Percentiles rank a stretch among this genome's conserved stretches.
These are phyloP conservation scores for Keqinozyma sinolaborantium DNA, from an alignment of 1,139 yeast genomes.

Conservation along the genomic window DNA sequence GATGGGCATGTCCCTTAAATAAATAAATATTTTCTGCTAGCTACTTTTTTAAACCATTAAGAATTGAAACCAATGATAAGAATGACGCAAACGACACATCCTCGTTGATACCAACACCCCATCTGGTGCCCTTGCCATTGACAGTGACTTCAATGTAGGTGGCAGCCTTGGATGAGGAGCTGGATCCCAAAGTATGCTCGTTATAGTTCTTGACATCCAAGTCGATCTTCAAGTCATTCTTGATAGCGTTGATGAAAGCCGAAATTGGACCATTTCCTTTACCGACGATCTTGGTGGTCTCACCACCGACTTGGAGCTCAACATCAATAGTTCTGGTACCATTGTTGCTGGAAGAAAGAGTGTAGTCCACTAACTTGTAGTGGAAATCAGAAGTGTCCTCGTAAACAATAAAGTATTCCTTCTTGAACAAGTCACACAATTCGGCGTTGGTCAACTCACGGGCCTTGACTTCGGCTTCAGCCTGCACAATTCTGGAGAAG, in stretches of 20 bases:
- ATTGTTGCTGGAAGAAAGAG: conserved; percentile 26
- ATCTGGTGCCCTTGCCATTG: conserved; percentile 24
- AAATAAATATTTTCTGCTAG: conserved; percentile 2
- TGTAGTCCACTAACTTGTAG: conserved; percentile 51
- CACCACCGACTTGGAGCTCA: conserved; percentile 13
- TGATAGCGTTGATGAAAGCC: conserved; percentile 41
- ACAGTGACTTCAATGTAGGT: conserved; percentile 40
- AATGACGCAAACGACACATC: conserved; percentile 53
- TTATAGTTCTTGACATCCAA: conserved; percentile 39
- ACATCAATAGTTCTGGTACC: conserved; percentile 11
- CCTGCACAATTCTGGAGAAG: conserved; percentile 39
- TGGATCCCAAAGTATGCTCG: conserved; percentile 44
- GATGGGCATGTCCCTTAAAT: background rate
- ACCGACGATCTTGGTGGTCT: conserved; percentile 25
- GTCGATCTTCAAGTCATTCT: conserved; percentile 8
- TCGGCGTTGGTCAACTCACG: conserved; percentile 44
- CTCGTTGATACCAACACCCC: conserved; percentile 48
- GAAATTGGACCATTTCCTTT: conserved; percentile 49
- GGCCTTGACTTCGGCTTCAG: conserved; percentile 38
- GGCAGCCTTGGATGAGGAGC: conserved; percentile 44
- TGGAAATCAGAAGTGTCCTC: conserved; percentile 37
- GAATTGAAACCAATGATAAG: conserved; percentile 71
- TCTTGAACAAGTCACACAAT: conserved; percentile 35
- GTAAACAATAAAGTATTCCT: conserved; percentile 29
- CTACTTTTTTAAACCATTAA: conserved; percentile 42